phyloP scores from a whole-genome alignment of 176 grass and related monocot species.

The Guadua angustifolia region DNA sequence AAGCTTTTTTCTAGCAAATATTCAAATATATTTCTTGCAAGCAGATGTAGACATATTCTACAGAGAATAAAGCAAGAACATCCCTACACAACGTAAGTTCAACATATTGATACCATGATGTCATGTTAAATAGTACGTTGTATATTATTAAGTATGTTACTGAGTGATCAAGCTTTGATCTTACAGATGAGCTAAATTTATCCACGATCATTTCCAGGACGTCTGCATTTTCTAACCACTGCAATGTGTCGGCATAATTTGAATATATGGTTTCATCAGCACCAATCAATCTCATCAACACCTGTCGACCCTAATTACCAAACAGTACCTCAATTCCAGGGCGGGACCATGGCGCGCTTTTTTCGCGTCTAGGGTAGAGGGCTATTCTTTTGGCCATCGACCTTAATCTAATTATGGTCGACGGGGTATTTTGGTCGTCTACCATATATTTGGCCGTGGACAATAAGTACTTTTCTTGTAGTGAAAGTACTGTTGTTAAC shows the following conservation, averaged over 20 bases:
- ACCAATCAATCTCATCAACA: conserved; percentile 78
- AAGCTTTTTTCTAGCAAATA: conserved; percentile 1
- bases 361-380: too few relatives aligned
- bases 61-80: conserved; percentile 5
- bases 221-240: conserved; percentile 77
- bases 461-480: too few relatives aligned
- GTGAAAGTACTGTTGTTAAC: too few relatives aligned
- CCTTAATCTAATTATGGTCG: too few relatives aligned
- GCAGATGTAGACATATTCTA: not conserved
- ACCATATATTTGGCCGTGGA: too few relatives aligned
- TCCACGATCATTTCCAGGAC: conserved; percentile 84
- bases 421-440: too few relatives aligned
- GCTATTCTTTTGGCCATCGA: too few relatives aligned
- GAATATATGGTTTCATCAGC: conserved; percentile 85
- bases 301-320: too few relatives aligned
- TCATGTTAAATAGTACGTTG: not conserved
- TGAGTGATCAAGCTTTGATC: conserved; percentile 27
- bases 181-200: conserved; percentile 85
- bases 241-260: conserved; percentile 65
- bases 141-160: not conserved
- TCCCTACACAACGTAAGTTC: not conserved
- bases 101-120: not conserved
- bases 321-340: too few relatives aligned
- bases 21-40: not conserved
- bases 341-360: too few relatives aligned